Percentiles rank a stretch among this genome's conserved stretches.
Evolutionary conservation across 148 eudicot genomes (phyloP).

Genomic region (Selenicereus undatus): DNA sequence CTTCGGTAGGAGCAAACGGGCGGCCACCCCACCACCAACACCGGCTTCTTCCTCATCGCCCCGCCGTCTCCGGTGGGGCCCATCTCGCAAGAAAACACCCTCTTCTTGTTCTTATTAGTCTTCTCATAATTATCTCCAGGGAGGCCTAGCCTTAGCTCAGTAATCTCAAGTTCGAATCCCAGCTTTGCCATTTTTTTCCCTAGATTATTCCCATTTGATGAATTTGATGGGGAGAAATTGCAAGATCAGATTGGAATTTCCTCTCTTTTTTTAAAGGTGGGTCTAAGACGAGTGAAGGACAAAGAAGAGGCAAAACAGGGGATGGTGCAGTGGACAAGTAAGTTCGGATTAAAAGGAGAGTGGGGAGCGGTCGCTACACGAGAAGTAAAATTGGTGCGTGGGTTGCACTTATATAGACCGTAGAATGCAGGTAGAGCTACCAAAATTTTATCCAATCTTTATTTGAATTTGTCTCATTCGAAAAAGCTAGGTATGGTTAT

Average conservation of each 20-base stretch:
- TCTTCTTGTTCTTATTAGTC: constrained; percentile 48
- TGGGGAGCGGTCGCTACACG: constrained; percentile 28
- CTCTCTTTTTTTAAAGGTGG: not conserved
- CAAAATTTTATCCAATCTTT: too few species aligned
- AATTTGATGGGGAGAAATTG: not conserved
- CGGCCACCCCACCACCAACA: constrained; percentile 72
- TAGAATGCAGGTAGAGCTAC: too few species aligned
- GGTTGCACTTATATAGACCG: too few species aligned
- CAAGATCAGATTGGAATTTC: not conserved
- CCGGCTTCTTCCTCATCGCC: not conserved
- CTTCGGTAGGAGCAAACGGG: constrained; percentile 70
- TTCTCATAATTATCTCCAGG: constrained; percentile 34
- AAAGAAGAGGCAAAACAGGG: constrained; percentile 13
- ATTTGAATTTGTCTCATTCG: too few species aligned
- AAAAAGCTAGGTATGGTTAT: too few species aligned
- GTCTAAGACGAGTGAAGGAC: not conserved
- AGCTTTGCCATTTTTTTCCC: constrained; percentile 11
- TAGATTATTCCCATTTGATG: not conserved
- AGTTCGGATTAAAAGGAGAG: not conserved
- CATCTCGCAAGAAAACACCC: constrained; percentile 45
- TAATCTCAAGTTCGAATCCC: constrained; percentile 64
- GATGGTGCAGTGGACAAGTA: constrained; percentile 22
- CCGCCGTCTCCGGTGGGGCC: not conserved
- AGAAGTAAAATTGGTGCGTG: constrained; percentile 26
- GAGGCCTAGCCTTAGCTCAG: constrained; percentile 75